A percentile compares a stretch with the other conserved stretches of the same genome.
Conservation (phyloP, 2,329 filamentous ascomycete species). For the Aspergillus uvarum region DNA sequence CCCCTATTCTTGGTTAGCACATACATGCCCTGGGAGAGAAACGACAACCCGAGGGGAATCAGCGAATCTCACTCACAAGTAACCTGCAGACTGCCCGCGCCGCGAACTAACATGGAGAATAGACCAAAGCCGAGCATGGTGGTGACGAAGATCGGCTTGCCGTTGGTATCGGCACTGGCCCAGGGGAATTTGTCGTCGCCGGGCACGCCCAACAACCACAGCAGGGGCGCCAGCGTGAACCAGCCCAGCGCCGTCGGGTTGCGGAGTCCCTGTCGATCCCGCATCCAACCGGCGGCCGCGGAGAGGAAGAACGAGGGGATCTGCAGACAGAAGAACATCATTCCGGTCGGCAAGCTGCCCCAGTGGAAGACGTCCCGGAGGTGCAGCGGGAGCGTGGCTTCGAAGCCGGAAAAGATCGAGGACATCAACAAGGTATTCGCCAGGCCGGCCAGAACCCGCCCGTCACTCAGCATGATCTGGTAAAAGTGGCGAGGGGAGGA, state of each 20-base stretch:
- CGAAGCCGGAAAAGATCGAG: conserved; percentile 53
- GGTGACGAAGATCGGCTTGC: conserved; percentile 22
- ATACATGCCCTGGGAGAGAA: too few relatives aligned
- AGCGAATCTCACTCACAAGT: conserved; percentile 20
- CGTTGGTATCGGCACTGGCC: conserved; percentile 20
- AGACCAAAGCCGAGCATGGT: conserved; percentile 21
- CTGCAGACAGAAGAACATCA: conserved; percentile 59
- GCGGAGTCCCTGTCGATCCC: conserved; percentile 25
- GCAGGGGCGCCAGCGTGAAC: conserved; percentile 16
- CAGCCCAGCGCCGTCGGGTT: conserved; percentile 24
- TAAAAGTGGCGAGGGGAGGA: conserved; percentile 23
- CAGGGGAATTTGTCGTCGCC: conserved; percentile 26
- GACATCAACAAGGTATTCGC: conserved; percentile 49
- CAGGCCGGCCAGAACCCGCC: conserved; percentile 43
- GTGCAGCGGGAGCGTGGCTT: conserved; percentile 57
- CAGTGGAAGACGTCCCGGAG: conserved; percentile 55
- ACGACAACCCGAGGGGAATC: too few relatives aligned
- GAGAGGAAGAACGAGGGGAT: conserved; percentile 58
- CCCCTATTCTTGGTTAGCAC: neutral
- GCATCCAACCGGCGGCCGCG: conserved; percentile 56
- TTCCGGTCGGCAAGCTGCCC: conserved; percentile 55
- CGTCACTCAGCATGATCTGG: conserved; percentile 43
- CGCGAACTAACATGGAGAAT: conserved; percentile 22
- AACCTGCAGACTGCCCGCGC: conserved; percentile 28
- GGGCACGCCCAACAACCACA: conserved; percentile 28